Evolutionary conservation across 257 asterid genomes (phyloP).

Genomic region (Mitragyna speciosa): DNA sequence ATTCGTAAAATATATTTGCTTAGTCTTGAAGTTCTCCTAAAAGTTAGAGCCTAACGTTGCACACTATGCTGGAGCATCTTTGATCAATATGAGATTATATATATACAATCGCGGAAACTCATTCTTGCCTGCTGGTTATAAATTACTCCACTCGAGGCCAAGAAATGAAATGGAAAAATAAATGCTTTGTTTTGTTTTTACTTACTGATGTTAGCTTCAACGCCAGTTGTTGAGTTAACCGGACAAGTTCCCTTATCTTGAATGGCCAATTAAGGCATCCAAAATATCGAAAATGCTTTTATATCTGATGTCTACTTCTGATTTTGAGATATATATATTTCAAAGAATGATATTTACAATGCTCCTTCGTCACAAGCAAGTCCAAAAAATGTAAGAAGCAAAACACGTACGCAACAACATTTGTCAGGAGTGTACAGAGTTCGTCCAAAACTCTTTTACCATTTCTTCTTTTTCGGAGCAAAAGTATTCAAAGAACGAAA

Average conservation of each 20-base stretch:
- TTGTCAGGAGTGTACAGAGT: background rate
- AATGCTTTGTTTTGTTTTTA: constrained; percentile 3
- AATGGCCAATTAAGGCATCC: background rate
- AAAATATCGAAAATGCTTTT: background rate
- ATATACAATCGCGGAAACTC: background rate
- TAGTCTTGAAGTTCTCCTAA: background rate
- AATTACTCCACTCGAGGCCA: background rate
- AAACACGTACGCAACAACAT: constrained; percentile 1
- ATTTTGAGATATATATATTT: background rate
- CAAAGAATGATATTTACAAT: constrained; percentile 2
- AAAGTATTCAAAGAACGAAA: background rate
- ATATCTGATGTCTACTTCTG: background rate
- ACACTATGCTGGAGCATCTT: constrained; percentile 10
- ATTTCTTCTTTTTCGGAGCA: background rate
- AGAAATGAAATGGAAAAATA: background rate
- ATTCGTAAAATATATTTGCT: background rate
- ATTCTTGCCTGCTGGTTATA: background rate
- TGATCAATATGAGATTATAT: background rate
- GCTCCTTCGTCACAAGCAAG: background rate
- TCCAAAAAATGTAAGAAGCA: background rate
- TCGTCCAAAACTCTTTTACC: background rate
- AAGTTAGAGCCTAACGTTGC: background rate
- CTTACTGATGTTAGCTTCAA: background rate
- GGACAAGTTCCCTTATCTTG: background rate
- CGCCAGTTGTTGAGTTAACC: background rate